phyloP scores from a whole-genome alignment of 768 basidiomycete species.

The Boletus rubescentipes region DNA sequence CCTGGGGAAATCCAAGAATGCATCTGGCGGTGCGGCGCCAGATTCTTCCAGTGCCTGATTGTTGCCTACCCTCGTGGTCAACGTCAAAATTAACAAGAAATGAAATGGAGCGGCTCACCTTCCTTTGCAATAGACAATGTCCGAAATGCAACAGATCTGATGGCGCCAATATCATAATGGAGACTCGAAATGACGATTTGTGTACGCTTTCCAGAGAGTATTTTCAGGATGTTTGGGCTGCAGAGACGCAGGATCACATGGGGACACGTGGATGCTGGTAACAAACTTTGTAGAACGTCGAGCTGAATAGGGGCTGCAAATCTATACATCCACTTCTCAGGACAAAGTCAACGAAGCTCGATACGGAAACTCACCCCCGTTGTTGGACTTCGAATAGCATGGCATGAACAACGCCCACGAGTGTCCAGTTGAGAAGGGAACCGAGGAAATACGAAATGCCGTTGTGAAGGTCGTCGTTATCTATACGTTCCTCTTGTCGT shows the following conservation, averaged over 20 bases:
- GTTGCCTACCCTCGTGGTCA: constrained; percentile 13
- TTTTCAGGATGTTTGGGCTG: constrained; percentile 51
- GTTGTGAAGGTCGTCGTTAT: constrained; percentile 65
- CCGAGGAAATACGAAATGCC: constrained; percentile 78
- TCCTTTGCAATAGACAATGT: constrained; percentile 38
- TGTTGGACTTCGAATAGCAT: constrained; percentile 61
- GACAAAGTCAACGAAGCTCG: not conserved
- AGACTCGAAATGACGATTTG: constrained; percentile 32
- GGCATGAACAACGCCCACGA: constrained; percentile 68
- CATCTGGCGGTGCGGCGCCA: constrained; percentile 27
- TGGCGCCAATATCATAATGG: constrained; percentile 37
- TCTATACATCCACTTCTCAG: constrained; percentile 31
- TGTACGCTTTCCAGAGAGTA: constrained; percentile 39
- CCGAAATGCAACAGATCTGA: constrained; percentile 40
- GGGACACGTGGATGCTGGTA: constrained; percentile 66
- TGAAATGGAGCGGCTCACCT: constrained; percentile 38
- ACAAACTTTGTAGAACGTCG: constrained; percentile 63
- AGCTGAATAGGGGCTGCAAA: constrained; percentile 50
- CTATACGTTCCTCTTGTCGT: constrained; percentile 52
- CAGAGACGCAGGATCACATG: constrained; percentile 64
- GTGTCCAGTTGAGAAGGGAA: constrained; percentile 75
- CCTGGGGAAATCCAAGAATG: constrained; percentile 55
- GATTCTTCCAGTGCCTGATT: constrained; percentile 17
- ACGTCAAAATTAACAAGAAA: not conserved
- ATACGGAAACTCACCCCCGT: constrained; percentile 42